Conservation (phyloP, 1,284 basidiomycete species). For the Puccinia brachypodii region DNA sequence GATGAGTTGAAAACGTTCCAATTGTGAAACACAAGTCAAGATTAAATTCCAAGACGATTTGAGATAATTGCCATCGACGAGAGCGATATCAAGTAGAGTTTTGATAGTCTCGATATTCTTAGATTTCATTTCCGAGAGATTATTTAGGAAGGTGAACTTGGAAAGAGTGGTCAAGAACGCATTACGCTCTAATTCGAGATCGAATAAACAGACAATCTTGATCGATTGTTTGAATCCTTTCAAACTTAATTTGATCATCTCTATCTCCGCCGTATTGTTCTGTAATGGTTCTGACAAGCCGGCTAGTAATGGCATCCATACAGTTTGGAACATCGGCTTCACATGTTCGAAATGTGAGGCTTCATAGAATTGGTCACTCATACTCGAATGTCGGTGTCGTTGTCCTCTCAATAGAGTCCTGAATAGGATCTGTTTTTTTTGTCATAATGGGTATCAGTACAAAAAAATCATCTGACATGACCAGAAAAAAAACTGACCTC, state of each 20-base stretch:
- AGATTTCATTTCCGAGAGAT: constrained; percentile 93
- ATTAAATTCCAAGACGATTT: constrained; percentile 96
- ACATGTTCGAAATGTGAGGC: constrained; percentile 94
- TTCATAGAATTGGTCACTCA: constrained; percentile 82
- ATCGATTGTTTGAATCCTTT: constrained; percentile 93
- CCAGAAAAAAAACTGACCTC: constrained; percentile 64
- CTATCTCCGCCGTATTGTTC: constrained; percentile 69
- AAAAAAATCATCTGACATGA: neutral
- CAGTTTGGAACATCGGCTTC: constrained; percentile 94
- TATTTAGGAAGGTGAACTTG: constrained; percentile 95
- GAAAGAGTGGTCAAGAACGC: constrained; percentile 96
- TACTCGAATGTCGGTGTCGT: constrained; percentile 68
- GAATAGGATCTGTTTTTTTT: constrained; percentile 71
- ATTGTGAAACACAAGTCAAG: constrained; percentile 88
- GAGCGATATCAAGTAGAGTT: constrained; percentile 82
- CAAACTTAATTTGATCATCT: constrained; percentile 84
- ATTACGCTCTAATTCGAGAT: constrained; percentile 89
- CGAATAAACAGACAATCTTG: constrained; percentile 88
- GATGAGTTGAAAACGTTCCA: constrained; percentile 96
- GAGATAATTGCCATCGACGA: constrained; percentile 88
- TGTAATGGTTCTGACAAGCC: constrained; percentile 88
- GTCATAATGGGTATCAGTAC: neutral
- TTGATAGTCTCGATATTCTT: constrained; percentile 99
- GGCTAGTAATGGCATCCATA: constrained; percentile 94
- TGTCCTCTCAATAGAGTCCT: constrained; percentile 84